phyloP scores from a whole-genome alignment of 768 basidiomycete species.

The Auriscalpium microsporum region DNA sequence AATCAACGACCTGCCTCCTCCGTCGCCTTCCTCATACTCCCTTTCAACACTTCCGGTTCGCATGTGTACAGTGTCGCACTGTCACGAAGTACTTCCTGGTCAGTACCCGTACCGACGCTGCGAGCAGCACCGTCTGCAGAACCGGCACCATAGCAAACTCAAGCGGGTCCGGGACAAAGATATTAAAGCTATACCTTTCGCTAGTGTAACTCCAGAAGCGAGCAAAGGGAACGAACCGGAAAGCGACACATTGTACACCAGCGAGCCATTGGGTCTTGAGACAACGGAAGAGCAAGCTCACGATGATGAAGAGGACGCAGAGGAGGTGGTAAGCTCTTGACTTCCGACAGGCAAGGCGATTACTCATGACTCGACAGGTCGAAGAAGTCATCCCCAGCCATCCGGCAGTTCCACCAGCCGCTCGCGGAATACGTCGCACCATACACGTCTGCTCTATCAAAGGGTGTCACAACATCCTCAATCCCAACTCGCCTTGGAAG shows the following conservation, averaged over 20 bases:
- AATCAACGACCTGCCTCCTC: constrained; percentile 4
- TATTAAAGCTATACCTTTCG: constrained; percentile 26
- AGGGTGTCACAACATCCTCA: constrained; percentile 36
- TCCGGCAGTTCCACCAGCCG: constrained; percentile 18
- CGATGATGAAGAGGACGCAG: neutral
- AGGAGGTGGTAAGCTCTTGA: neutral
- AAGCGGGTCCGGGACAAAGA: constrained; percentile 45
- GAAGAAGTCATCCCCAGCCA: neutral
- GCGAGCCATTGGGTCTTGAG: constrained; percentile 3
- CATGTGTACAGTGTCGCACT: constrained; percentile 53
- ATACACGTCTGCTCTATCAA: constrained; percentile 32
- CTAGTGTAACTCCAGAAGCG: constrained; percentile 10
- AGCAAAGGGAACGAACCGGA: neutral
- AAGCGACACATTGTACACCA: neutral
- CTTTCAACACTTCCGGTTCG: constrained; percentile 28
- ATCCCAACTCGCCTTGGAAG: constrained; percentile 37
- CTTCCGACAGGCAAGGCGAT: neutral
- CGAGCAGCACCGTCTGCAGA: constrained; percentile 49
- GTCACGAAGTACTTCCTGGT: constrained; percentile 40
- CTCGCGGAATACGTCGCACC: constrained; percentile 25
- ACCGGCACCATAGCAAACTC: constrained; percentile 42
- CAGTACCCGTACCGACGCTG: constrained; percentile 44
- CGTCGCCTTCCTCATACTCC: constrained; percentile 6
- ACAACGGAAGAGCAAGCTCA: constrained; percentile 1
- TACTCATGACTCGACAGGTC: neutral